Base-by-base conservation (phyloP, 2,329 filamentous ascomycete genomes). In the Elsinoe australis region DNA sequence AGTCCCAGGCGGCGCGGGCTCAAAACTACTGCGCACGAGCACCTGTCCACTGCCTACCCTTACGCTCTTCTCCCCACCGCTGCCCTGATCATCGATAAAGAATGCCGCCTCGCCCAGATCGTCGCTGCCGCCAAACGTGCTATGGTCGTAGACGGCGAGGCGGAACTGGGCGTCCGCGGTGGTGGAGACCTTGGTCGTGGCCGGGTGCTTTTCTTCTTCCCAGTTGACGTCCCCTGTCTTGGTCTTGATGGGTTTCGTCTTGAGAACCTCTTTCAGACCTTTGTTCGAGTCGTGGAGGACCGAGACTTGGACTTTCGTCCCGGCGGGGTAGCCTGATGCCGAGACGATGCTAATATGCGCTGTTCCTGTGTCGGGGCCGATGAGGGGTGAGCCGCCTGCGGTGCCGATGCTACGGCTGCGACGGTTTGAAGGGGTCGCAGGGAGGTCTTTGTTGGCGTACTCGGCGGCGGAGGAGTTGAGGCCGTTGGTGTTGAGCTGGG, bases 181-280 rank as follows among this genome's bases (percentile, higher is more conserved):
- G 67, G 88, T 94, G 8, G 75, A 71, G 17, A 85, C 74, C 59
- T 82, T 88, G 72, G 92, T 90, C 0, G 79, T 81, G 63, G 94
- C 87, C 53, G 70, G 38, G 51, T 62, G 61, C 22, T 54, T 66
- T 42, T 74, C 69, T 6, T 69, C 63, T 54, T 87, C 82, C 64
- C 80, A 94, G 14, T 71, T 74, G 52, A 86, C 77, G 3, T 74
- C 68, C 1, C 84, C 86, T 1, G 70, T 71, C 2, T 77, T 69
- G 0, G 82, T 76, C 65, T 95, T 95, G 69, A 85, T 78, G 54
- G 92, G 84, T 64, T 95, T 94, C 17, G 89, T 95, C 72, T 96
- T 95, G 69, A 89, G 82, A 36, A 98, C 71, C 36, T 84, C 78
- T 69, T 92, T 95, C 42, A 67, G 72, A 41, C 75, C 76, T 66